Percentiles rank a stretch among this genome's conserved stretches.
phyloP scores from a whole-genome alignment of 176 grass and related monocot genomes.

The Lolium rigidum region DNA sequence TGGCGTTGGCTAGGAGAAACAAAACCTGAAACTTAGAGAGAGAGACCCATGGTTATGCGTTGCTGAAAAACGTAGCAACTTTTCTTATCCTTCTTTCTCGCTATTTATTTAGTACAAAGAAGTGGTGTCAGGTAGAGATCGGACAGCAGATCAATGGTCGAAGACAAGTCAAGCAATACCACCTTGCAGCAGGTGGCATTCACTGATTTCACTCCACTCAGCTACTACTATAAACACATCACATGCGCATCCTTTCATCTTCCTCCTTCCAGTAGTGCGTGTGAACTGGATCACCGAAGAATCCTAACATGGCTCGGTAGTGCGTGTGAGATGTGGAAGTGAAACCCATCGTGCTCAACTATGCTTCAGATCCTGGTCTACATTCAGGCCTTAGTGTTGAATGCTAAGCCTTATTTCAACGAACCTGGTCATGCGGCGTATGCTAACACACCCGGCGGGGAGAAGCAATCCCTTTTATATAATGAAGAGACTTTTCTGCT shows the following conservation, averaged over 20 bases:
- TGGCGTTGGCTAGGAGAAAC: no score
- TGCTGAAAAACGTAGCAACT: no score
- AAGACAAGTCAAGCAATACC: background rate
- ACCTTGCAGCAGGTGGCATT: background rate
- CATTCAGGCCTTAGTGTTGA: slow-evolving; percentile 90
- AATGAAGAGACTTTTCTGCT: slow-evolving; percentile 90
- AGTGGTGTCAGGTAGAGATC: no score
- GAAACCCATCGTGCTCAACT: slow-evolving; percentile 74
- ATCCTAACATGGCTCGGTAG: slow-evolving; percentile 66
- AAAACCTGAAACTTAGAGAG: no score
- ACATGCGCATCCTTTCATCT: background rate
- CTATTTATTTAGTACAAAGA: no score
- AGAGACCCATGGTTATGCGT: no score
- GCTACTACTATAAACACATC: background rate
- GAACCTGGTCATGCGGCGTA: slow-evolving; percentile 65
- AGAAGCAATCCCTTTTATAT: slow-evolving; percentile 73
- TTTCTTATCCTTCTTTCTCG: no score
- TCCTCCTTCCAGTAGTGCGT: slow-evolving; percentile 45
- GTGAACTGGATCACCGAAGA: slow-evolving; percentile 36
- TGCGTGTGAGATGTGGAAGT: slow-evolving; percentile 62
- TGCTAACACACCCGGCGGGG: slow-evolving; percentile 63
- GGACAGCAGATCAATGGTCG: background rate
- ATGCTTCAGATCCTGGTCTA: slow-evolving; percentile 87
- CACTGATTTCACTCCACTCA: background rate
- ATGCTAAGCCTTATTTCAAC: slow-evolving; percentile 90